Percentiles rank a stretch among this genome's conserved stretches.
These are phyloP conservation scores for Apophysomyces sp. DNA, from an alignment of 371 early-diverging fungal species.

Conservation along the genomic window DNA sequence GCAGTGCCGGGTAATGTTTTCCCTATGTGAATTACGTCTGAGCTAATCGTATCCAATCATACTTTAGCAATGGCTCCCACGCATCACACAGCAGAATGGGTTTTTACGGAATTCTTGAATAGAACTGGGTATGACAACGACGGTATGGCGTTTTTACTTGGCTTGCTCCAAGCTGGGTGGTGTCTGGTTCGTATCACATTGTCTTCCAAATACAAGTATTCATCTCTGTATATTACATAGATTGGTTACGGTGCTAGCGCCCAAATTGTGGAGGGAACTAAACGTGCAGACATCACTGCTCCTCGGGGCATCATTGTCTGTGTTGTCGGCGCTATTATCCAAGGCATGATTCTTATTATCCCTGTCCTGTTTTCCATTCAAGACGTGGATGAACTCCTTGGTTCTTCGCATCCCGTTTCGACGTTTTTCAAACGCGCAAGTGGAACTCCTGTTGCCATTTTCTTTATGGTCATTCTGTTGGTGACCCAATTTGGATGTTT, in stretches of 20 bases:
- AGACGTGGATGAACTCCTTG: conserved; percentile 28
- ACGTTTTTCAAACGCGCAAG: conserved; percentile 21
- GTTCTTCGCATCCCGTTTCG: conserved; percentile 17
- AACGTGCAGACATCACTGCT: conserved; percentile 38
- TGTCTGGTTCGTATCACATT: conserved; percentile 18
- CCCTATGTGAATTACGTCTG: neutral
- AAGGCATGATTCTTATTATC: conserved; percentile 35
- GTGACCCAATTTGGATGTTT: conserved; percentile 20
- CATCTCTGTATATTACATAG: neutral
- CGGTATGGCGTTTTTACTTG: conserved; percentile 37
- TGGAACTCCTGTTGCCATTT: conserved; percentile 7
- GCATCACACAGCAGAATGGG: conserved; percentile 33
- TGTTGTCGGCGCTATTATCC: conserved; percentile 31
- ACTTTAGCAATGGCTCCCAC: conserved; percentile 32
- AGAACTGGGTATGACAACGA: conserved; percentile 31
- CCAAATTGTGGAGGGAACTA: conserved; percentile 47
- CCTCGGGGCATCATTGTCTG: conserved; percentile 45
- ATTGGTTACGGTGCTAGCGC: conserved; percentile 44
- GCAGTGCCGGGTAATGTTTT: conserved; percentile 19
- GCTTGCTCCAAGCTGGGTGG: conserved; percentile 42
- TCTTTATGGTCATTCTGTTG: conserved; percentile 26
- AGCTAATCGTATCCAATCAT: neutral
- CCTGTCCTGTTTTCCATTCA: conserved; percentile 38
- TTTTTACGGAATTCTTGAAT: conserved; percentile 39
- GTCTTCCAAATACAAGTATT: neutral